phyloP scores from a whole-genome alignment of 176 grass and related monocot genomes.

The Oryza coarctata region DNA sequence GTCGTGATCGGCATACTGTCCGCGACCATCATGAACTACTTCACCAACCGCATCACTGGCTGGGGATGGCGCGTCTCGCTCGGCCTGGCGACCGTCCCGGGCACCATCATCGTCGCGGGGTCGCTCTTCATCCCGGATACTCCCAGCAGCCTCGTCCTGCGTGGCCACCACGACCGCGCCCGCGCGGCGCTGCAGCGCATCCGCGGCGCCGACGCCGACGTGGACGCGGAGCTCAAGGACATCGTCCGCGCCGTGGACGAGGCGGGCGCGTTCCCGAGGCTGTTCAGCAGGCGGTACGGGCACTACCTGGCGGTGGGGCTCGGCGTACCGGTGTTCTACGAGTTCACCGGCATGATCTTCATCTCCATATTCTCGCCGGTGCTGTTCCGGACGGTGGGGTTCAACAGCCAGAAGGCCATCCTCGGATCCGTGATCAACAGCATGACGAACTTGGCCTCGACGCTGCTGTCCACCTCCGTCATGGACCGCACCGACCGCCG shows the following conservation, averaged over 20 bases:
- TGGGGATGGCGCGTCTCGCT: conserved; percentile 81
- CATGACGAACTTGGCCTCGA: conserved; percentile 17
- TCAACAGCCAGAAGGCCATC: conserved; percentile 27
- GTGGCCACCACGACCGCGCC: conserved; percentile 41
- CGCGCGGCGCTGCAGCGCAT: conserved; percentile 43
- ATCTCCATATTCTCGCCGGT: conserved; percentile 44
- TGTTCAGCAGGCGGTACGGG: conserved; percentile 18
- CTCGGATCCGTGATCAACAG: conserved; percentile 33
- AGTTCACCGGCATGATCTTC: conserved; percentile 42
- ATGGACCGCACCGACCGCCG: conserved; percentile 34
- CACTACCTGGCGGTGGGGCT: conserved; percentile 34
- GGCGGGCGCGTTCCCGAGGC: conserved; percentile 32
- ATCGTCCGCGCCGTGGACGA: conserved; percentile 35
- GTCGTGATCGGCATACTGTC: conserved; percentile 47
- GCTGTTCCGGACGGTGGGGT: conserved; percentile 42
- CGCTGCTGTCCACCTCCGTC: conserved; percentile 8
- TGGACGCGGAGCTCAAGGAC: conserved; percentile 56
- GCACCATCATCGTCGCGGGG: conserved; percentile 30
- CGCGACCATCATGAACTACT: conserved; percentile 67
- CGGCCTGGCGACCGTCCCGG: conserved; percentile 58
- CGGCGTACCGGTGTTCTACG: conserved; percentile 38
- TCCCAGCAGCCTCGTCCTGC: conserved; percentile 60
- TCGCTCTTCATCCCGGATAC: conserved; percentile 54
- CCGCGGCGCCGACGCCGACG: conserved; percentile 23
- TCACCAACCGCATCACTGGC: conserved; percentile 34